Evolutionary conservation across 2,329 filamentous ascomycete genomes (phyloP), one percentile per base, ranked within the genome.

Genomic region (Metarhizium guizhouense): DNA sequence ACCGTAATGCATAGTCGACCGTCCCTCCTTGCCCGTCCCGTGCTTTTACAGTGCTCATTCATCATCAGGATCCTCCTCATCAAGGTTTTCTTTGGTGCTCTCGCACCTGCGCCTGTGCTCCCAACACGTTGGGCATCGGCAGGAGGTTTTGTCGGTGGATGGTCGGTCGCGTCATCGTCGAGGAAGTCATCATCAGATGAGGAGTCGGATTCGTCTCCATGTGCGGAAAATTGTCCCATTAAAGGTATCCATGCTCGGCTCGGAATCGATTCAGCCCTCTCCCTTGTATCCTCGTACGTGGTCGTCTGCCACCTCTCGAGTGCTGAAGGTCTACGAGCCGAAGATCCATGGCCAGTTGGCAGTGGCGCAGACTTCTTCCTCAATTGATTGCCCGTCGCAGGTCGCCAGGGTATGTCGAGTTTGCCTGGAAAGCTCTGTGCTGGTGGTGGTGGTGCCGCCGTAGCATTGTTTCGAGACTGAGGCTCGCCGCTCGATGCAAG

Each of bases 1-100:
- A 91, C 77, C 4, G 84, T 86, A 58, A 92, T 88, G 58, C 82
- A 83, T 51, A 92, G 70, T 25, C 88, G 78, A 0, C 88, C 88
- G 66, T 91, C 87, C 50, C 74, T 77, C 67, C 82, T 86, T 1
- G 89, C 79, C 59, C 76, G 83, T 29, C 85, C 86, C 59, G 77
- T 82, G 1, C 83, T 87, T 20, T 74, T 76, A 68, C 84, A 87
- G 52, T 86, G 73, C 3, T 87, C 78, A 61, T 89, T 86, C 25
- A 43, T 49, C 50, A 48, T 52, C 30, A 53, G 16, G 3, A 55
- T 34, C 6, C 48, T 57, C n/a, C 48, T 36, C 48, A 54, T 53
- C 18, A 43, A 7, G n/a, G 43, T 47, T 16, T 52, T 57, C 18
- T 20, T 20, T 34, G 47, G 6, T 29, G 29, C 6, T 36, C 25